A percentile compares a stretch with the other conserved stretches of the same genome.
These are phyloP conservation scores for Skeletonema tropicum DNA, from an alignment of 108 stramenopile genomes.

Conservation along the genomic window DNA sequence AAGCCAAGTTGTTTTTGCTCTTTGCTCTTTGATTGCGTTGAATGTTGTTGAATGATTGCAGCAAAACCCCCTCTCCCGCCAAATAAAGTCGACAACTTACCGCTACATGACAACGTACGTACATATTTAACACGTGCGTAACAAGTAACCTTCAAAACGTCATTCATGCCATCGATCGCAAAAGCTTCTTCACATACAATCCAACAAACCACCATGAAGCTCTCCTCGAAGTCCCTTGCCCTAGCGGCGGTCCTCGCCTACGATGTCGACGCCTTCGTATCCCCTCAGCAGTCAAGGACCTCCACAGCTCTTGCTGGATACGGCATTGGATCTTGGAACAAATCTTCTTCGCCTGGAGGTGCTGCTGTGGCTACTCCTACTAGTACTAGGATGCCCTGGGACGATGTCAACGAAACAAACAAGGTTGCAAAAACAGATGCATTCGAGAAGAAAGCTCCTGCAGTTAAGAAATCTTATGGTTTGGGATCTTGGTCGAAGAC, in stretches of 20 bases:
- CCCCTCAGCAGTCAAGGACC: not conserved
- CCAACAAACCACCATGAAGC: not conserved
- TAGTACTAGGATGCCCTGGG: not conserved
- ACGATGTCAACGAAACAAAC: not conserved
- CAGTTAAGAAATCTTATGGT: not conserved
- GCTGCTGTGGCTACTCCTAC: slow-evolving; percentile 2
- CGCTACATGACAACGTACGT: no score
- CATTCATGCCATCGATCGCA: no score
- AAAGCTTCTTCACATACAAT: no score
- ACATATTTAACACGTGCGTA: no score
- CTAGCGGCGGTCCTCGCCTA: not conserved
- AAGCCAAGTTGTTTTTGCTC: no score
- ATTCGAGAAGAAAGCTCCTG: not conserved
- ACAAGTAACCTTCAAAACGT: no score
- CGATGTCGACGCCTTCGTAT: not conserved
- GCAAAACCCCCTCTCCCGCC: no score
- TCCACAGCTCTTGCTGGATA: not conserved
- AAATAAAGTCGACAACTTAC: no score
- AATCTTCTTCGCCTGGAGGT: not conserved
- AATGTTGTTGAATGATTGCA: no score
- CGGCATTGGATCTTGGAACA: slow-evolving; percentile 1
- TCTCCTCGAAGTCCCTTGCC: not conserved
- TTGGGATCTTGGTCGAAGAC: not conserved
- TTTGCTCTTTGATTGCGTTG: no score
- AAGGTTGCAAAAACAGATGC: not conserved